Conservation (phyloP, 2,329 filamentous ascomycete genomes). For the Beauveria scarabaeidicola region DNA sequence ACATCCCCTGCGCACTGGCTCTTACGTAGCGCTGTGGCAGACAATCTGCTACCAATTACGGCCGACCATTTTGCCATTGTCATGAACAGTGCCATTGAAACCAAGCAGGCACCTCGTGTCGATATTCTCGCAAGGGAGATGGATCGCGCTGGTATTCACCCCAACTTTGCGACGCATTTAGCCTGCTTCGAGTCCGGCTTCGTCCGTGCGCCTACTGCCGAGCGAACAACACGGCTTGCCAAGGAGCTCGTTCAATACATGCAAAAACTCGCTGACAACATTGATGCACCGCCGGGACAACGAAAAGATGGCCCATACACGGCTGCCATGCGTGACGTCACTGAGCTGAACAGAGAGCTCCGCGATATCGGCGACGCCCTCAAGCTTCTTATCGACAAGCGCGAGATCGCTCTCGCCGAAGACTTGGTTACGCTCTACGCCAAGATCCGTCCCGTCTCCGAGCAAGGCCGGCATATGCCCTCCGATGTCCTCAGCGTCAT, state of each 20-base stretch:
- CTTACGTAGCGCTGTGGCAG: constrained; percentile 33
- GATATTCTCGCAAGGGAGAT: constrained; percentile 35
- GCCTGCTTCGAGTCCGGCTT: constrained; percentile 33
- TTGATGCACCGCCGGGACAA: not conserved
- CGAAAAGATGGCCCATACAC: not conserved
- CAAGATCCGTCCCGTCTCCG: constrained; percentile 28
- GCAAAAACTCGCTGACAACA: constrained; percentile 15
- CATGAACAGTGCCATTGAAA: constrained; percentile 42
- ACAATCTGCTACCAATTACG: constrained; percentile 37
- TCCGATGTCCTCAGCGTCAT: constrained; percentile 52
- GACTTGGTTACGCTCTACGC: constrained; percentile 49
- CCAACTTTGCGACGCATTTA: constrained; percentile 35
- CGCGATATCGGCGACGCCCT: constrained; percentile 25
- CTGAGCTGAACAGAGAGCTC: constrained; percentile 20
- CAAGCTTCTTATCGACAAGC: constrained; percentile 25
- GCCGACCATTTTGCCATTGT: constrained; percentile 44
- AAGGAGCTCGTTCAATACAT: constrained; percentile 24
- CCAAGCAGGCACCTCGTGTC: constrained; percentile 27
- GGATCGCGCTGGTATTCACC: constrained; percentile 30
- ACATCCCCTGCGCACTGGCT: constrained; percentile 41
- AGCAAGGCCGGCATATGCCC: constrained; percentile 32
- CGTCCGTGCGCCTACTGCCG: constrained; percentile 17
- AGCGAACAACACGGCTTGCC: constrained; percentile 18
- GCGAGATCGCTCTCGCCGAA: constrained; percentile 45
- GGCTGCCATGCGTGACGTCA: constrained; percentile 14